A percentile compares a stretch with the other conserved stretches of the same genome.
phyloP scores from a whole-genome alignment of 2,329 filamentous ascomycete genomes.

The Colletotrichum agaves region DNA sequence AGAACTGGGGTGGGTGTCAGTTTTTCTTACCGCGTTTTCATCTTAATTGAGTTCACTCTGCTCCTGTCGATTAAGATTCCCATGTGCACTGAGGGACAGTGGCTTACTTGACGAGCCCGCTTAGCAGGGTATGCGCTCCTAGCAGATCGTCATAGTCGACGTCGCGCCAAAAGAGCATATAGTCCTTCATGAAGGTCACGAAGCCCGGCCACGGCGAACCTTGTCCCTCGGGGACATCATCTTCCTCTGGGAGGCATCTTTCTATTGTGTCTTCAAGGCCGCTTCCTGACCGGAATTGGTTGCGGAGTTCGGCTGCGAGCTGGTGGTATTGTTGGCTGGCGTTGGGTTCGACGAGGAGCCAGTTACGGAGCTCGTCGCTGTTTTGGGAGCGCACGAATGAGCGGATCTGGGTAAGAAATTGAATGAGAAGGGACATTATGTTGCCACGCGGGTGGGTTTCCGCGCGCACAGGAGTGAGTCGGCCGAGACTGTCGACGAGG shows the following conservation, averaged over 20 bases:
- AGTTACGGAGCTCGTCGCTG: slow-evolving; percentile 73
- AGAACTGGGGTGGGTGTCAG: slow-evolving; percentile 63
- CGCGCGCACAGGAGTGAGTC: not conserved
- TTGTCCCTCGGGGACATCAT: slow-evolving; percentile 71
- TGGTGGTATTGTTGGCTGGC: slow-evolving; percentile 74
- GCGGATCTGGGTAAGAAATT: slow-evolving; percentile 75
- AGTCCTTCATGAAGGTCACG: slow-evolving; percentile 81
- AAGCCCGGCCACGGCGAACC: slow-evolving; percentile 81
- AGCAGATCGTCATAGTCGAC: slow-evolving; percentile 81
- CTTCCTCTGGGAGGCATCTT: slow-evolving; percentile 70
- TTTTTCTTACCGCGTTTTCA: not conserved
- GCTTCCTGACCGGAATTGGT: slow-evolving; percentile 59
- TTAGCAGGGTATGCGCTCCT: slow-evolving; percentile 79
- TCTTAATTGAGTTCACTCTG: too few relatives aligned
- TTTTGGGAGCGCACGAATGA: slow-evolving; percentile 71
- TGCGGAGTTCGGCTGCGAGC: slow-evolving; percentile 74
- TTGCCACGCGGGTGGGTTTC: slow-evolving; percentile 19
- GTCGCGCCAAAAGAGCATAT: slow-evolving; percentile 83
- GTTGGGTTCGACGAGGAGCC: slow-evolving; percentile 79
- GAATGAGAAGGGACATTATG: slow-evolving; percentile 70
- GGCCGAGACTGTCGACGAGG: not conserved
- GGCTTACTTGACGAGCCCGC: slow-evolving; percentile 77
- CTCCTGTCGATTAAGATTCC: too few relatives aligned
- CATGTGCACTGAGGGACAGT: too few relatives aligned
- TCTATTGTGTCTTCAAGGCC: slow-evolving; percentile 73